Conservation (phyloP, 2,329 filamentous ascomycete species). For the Ophiocordyceps camponoti-leonardi region DNA sequence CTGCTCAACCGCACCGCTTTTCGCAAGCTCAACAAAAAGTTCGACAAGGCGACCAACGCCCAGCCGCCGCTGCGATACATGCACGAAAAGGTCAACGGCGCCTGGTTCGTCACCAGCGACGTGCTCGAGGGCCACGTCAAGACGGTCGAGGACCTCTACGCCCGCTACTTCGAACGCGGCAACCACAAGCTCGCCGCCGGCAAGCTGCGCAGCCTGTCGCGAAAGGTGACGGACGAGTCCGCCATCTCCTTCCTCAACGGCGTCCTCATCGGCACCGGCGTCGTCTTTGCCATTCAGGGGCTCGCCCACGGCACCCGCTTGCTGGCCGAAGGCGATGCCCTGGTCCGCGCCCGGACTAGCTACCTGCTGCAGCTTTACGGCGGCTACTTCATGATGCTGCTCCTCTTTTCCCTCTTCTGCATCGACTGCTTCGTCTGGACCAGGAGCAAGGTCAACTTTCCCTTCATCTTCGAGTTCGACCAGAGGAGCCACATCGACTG, state of each 20-base stretch:
- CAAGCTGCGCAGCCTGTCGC: conserved; percentile 62
- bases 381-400: conserved; percentile 73
- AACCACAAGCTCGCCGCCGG: conserved; percentile 83
- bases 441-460: conserved; percentile 77
- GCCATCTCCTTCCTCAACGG: conserved; percentile 42
- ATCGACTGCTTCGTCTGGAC: conserved; percentile 74
- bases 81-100: conserved; percentile 76
- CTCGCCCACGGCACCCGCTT: conserved; percentile 42
- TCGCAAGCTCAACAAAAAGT: conserved; percentile 97
- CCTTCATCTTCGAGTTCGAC: conserved; percentile 95
- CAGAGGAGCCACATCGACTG: conserved; percentile 73
- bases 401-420: conserved; percentile 71
- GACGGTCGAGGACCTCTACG: conserved; percentile 77
- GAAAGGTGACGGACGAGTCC: conserved; percentile 37
- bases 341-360: conserved; percentile 34
- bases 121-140: conserved; percentile 65
- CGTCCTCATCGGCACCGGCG: conserved; percentile 49
- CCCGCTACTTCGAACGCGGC: conserved; percentile 82
- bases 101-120: conserved; percentile 85
- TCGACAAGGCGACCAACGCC: conserved; percentile 76
- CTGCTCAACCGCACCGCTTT: conserved; percentile 85
- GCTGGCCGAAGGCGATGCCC: conserved; percentile 28
- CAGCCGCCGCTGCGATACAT: conserved; percentile 67
- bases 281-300: conserved; percentile 49
- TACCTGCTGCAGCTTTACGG: conserved; percentile 81